Conservation (phyloP, 495 filamentous ascomycete genomes). For the Penicillium silybi region DNA sequence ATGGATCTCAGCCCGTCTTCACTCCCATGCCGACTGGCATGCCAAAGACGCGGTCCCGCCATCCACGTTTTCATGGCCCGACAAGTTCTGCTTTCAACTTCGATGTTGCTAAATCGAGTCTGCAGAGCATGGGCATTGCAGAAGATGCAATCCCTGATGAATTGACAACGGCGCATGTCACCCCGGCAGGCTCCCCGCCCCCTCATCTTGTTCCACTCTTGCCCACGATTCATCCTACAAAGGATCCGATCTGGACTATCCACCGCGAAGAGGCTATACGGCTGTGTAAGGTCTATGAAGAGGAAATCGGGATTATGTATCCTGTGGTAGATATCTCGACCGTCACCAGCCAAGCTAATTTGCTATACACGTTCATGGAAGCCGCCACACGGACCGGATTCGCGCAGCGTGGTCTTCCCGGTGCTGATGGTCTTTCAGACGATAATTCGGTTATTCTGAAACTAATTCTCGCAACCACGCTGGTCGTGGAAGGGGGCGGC, state of each 20-base stretch:
- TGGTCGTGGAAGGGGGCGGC: conserved; percentile 70
- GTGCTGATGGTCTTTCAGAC: conserved; percentile 63
- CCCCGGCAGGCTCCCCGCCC: conserved; percentile 52
- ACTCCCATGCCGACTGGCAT: conserved; percentile 30
- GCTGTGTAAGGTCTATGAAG: conserved; percentile 69
- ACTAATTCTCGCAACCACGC: conserved; percentile 69
- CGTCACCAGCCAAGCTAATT: conserved; percentile 59
- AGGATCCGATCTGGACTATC: conserved; percentile 74
- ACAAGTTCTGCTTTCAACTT: conserved; percentile 84
- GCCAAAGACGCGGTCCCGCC: conserved; percentile 39
- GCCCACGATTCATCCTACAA: conserved; percentile 39
- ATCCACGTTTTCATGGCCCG: conserved; percentile 75
- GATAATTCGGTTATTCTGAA: conserved; percentile 69
- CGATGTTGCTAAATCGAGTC: conserved; percentile 78
- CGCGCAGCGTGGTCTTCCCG: conserved; percentile 48
- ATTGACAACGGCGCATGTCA: conserved; percentile 45
- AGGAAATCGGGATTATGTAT: conserved; percentile 86
- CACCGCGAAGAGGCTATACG: conserved; percentile 67
- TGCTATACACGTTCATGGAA: conserved; percentile 68
- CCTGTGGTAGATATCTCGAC: conserved; percentile 70
- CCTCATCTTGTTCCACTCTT: conserved; percentile 39
- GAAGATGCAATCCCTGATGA: conserved; percentile 59
- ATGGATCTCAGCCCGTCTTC: conserved; percentile 36
- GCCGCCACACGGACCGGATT: conserved; percentile 57
- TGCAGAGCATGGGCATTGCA: conserved; percentile 83